Evolutionary conservation across 148 eudicot genomes (phyloP), one percentile per base, ranked within the genome.

Genomic region (Fallopia convolvulus): DNA sequence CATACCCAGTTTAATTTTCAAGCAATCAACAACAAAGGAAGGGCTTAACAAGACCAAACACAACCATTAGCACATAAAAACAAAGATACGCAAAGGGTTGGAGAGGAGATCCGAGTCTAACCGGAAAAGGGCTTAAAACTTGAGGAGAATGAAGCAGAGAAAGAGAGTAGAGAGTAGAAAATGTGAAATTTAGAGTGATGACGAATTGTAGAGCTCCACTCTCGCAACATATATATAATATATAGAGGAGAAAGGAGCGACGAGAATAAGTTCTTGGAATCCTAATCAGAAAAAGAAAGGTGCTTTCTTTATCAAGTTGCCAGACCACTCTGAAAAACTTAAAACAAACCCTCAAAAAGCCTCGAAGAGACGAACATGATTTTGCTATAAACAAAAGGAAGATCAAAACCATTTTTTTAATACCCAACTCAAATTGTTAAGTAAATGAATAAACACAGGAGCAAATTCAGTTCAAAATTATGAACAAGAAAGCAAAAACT

Each of bases 191-290:
- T 46, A 20, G 13, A 46, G 52, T 46, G 6, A 17, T 48, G 32
- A 55, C 0, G 5, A 73, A 23, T 20, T 15, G 52, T 12, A 48
- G 32, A 68, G 18, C 20, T 33, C 21, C 72, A 68, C 39, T 68
- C 33, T 68, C 21, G 6, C 39, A 23, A 14, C 11, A 33, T 36
- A 36, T 68, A 68, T 36, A 63, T 12, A 63, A 68, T 68, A 68
- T 68, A 61, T n/a, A 30, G 70, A 32, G n/a, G 68, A 26, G 14
- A 60, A 60, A 60, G 33, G 70, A 65, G 65, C 21, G 21, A 58
- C 30, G 39, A 61, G 72, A 68, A 68, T 68, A 68, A 36, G 72
- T 68, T 68, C 46, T 68, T 68, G 72, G 72, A 36, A 68, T 68
- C 72, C 72, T 33, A 39, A 33, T 68, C 72, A 36, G 72, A 36